Evolutionary conservation across 78 protist species (phyloP), one percentile per base, ranked within the genome.

Genomic region (Chrysochromulina parva): DNA sequence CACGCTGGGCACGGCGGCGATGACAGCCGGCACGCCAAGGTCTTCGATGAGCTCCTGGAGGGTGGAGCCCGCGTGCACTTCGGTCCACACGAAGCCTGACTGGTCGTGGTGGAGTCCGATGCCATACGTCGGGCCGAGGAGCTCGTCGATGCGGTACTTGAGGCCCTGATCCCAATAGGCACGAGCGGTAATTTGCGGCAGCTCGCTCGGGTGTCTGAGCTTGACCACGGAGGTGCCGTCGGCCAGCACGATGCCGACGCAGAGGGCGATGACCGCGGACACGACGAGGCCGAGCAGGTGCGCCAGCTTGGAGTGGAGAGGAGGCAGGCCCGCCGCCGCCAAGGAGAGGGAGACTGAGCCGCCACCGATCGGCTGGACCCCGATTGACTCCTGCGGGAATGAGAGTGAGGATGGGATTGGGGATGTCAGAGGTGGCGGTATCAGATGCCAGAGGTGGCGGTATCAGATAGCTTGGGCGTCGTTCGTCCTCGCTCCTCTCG

Each of bases 121-220:
- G 85, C 85, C 85, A 24, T 76, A 76, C 17, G 55, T 7, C 58
- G 54, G 85, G 28, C 85, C 85, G 85, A 76, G 85, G n/a, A 76
- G 85, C 58, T 76, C 85, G 85, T 76, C 85, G 47, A 26, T n/a
- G 85, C 85, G 85, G 58, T 76, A 52, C 58, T 76, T 58, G 85
- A 76, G 58, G 85, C 85, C 85, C 9, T 76, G 59, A 2, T 76
- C 13, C 54, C 11, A 50, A 58, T 17, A 26, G 47, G 6, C 7
- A 58, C 5, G 4, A 22, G 5, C 19, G 28, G 85, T 76, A 58
- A 76, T 7, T 22, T 11, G 59, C n/a, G 85, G 58, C 59, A 76
- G 85, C 47, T 76, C 58, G 20, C 38, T 14, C 20, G 58, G 14
- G 58, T 47, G 38, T 58, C 20, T 76, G 59, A 76, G 85, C 85